phyloP scores from a whole-genome alignment of 2,329 filamentous ascomycete genomes.

The Aureobasidium sp. region DNA sequence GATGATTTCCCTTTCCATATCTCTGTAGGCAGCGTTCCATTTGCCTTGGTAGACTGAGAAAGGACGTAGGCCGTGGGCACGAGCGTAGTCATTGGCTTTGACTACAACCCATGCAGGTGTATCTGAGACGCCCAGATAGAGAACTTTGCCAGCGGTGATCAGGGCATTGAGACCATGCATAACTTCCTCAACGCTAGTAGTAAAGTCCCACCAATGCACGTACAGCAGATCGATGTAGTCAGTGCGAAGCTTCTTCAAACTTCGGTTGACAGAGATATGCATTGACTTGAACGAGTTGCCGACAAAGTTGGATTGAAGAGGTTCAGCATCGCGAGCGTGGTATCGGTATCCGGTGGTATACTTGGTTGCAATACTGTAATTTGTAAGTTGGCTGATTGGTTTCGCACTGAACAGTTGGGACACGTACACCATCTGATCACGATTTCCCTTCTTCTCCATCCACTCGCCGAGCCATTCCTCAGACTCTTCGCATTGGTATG shows the following conservation, averaged over 20 bases:
- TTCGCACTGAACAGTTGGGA: background rate
- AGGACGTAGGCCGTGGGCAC: constrained; percentile 33
- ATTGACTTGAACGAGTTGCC: constrained; percentile 36
- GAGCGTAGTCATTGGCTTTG: constrained; percentile 30
- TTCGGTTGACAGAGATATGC: constrained; percentile 32
- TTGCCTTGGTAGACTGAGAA: constrained; percentile 37
- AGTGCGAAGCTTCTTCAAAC: constrained; percentile 44
- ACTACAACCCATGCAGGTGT: constrained; percentile 35
- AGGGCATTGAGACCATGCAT: constrained; percentile 39
- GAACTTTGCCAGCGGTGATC: constrained; percentile 34
- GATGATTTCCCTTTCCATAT: constrained; percentile 41
- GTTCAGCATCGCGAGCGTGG: constrained; percentile 17
- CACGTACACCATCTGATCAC: constrained; percentile 33
- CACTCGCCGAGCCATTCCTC: constrained; percentile 40
- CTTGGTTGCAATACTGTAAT: constrained; percentile 34
- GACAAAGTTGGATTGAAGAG: constrained; percentile 19
- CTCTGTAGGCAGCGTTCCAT: constrained; percentile 36
- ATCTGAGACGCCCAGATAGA: constrained; percentile 40
- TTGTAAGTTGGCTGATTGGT: background rate
- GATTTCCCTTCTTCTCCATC: constrained; percentile 31
- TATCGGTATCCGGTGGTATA: constrained; percentile 28
- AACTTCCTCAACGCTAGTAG: constrained; percentile 37
- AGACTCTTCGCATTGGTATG: constrained; percentile 35
- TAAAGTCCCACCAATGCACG: constrained; percentile 37
- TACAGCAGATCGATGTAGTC: constrained; percentile 57